phyloP scores from a whole-genome alignment of 345 rosid species.

The Raphanus raphanistrum region DNA sequence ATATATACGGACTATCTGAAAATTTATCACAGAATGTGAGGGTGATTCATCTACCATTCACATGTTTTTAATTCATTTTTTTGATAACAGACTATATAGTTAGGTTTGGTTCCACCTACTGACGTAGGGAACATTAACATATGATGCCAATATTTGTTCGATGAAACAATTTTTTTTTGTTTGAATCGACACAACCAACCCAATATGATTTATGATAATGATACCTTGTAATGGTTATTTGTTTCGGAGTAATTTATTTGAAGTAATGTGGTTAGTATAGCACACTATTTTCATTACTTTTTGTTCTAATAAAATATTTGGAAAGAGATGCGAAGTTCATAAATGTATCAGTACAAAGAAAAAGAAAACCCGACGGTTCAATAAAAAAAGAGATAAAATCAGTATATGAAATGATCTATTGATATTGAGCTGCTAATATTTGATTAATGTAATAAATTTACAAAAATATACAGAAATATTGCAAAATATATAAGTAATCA shows the following conservation, averaged over 20 bases:
- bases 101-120: conserved; percentile 25
- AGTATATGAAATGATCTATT: neutral
- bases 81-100: neutral
- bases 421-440: neutral
- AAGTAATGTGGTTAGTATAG: conserved; percentile 15
- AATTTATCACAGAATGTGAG: neutral
- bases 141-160: neutral
- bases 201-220: neutral
- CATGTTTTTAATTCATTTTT: conserved; percentile 8
- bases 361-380: neutral
- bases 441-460: neutral
- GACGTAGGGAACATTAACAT: neutral
- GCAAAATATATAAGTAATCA: neutral
- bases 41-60: conserved; percentile 16
- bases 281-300: neutral
- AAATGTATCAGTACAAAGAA: neutral
- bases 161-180: neutral
- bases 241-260: conserved; percentile 3
- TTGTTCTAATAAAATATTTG: neutral
- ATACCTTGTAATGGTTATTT: neutral
- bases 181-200: neutral
- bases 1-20: neutral
- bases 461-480: neutral
- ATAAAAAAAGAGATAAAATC: neutral
- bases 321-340: neutral